These are phyloP conservation scores for Nitzschia sp. DNA, from an alignment of 108 stramenopile genomes.

Conservation along the genomic window DNA sequence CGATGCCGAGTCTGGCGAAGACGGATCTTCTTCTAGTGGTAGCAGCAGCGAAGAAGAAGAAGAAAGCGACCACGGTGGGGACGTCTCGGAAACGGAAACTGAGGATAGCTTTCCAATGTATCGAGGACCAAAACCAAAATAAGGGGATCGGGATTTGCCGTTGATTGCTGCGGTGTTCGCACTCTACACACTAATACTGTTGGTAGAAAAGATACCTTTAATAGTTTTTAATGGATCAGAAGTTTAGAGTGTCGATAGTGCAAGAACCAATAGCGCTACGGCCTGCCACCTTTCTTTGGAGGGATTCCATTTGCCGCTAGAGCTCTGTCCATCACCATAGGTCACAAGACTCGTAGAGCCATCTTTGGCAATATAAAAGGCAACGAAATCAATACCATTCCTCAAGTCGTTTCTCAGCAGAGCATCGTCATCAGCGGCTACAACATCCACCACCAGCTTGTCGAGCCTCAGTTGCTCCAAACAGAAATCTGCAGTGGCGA, in stretches of 20 bases:
- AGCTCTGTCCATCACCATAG: not conserved
- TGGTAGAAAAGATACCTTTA: no score
- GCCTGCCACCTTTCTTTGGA: no score
- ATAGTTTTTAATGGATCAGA: no score
- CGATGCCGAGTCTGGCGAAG: not conserved
- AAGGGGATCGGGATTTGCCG: no score
- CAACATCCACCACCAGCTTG: not conserved
- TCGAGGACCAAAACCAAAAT: not conserved
- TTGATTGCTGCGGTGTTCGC: no score
- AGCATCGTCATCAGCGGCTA: conserved; percentile 9
- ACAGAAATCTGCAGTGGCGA: not conserved
- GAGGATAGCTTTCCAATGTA: conserved; percentile 28
- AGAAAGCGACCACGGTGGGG: not conserved
- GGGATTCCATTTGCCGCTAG: no score
- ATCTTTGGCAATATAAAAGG: conserved; percentile 1
- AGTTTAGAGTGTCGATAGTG: no score
- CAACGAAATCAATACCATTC: not conserved
- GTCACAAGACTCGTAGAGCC: not conserved
- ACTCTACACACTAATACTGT: no score
- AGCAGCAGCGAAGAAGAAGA: not conserved
- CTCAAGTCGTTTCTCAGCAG: not conserved
- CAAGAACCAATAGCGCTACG: no score
- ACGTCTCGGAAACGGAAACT: conserved; percentile 20
- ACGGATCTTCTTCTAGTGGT: not conserved
- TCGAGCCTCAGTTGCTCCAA: not conserved